These are phyloP conservation scores for Thraustochytrium striatum DNA, from an alignment of 352 stramenopile genomes.

Conservation along the genomic window DNA sequence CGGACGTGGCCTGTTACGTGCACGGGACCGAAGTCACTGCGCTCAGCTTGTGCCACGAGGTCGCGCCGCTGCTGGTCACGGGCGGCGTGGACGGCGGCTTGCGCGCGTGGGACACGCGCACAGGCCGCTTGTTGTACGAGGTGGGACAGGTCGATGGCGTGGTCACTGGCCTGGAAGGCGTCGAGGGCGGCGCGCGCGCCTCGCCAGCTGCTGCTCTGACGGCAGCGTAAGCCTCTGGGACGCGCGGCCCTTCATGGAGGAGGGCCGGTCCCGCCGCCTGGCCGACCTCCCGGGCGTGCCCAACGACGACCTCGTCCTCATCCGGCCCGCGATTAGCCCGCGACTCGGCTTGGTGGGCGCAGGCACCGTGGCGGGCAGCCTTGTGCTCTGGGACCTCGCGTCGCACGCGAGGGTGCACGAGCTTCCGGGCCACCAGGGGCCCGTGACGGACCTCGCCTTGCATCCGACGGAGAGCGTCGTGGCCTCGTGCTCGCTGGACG, in stretches of 20 bases:
- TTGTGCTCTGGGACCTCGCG: constrained; percentile 3
- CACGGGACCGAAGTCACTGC: constrained; percentile 8
- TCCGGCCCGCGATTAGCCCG: not conserved
- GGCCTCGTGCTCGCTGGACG: constrained; percentile 29
- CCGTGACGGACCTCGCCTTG: constrained; percentile 2
- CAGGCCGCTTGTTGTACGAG: not conserved
- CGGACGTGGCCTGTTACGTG: not conserved
- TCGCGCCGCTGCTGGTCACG: not conserved
- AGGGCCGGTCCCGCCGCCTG: not conserved
- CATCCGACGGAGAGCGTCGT: constrained; percentile 7
- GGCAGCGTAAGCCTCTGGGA: constrained; percentile 16
- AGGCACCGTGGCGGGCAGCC: not conserved
- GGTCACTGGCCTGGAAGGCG: not conserved
- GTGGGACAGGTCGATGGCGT: not conserved
- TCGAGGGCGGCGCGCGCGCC: not conserved
- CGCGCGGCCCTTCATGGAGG: not conserved
- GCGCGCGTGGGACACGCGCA: constrained; percentile 32
- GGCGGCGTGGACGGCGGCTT: constrained; percentile 21
- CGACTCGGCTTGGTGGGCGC: not conserved
- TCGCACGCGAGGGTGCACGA: not conserved
- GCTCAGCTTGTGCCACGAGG: not conserved
- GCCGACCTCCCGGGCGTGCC: not conserved
- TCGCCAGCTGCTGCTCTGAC: not conserved
- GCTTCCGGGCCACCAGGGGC: constrained; percentile 14
- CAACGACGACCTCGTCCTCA: constrained; percentile 8